Evolutionary conservation across 2,329 filamentous ascomycete genomes (phyloP).

Genomic region (Zasmidium angulare): DNA sequence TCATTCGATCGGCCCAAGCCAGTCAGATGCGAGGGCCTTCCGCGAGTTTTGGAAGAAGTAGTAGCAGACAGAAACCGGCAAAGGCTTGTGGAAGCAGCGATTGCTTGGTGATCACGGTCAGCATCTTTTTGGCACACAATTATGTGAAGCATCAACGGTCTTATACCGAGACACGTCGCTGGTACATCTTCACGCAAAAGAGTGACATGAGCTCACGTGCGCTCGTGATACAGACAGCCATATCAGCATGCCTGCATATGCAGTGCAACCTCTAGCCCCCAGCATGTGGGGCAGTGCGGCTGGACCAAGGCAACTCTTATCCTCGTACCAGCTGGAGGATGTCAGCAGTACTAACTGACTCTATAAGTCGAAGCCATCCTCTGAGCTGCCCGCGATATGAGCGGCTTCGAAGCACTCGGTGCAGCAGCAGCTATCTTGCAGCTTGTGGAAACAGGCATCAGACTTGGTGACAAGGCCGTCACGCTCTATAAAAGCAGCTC

Average conservation of each 20-base stretch:
- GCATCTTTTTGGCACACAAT: not conserved
- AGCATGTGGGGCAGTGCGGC: not conserved
- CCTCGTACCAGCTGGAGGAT: not conserved
- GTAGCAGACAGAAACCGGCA: conserved; percentile 4
- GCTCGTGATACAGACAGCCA: not conserved
- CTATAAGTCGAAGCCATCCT: not conserved
- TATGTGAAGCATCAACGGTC: not conserved
- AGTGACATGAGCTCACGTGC: not conserved
- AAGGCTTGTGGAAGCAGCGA: not conserved
- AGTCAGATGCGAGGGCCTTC: not conserved
- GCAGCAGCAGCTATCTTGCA: not conserved
- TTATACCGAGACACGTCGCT: too few species aligned
- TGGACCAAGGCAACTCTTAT: not conserved
- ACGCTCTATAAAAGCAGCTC: not conserved
- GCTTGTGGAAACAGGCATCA: not conserved
- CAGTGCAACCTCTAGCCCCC: not conserved
- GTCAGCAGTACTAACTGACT: not conserved
- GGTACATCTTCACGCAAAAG: not conserved
- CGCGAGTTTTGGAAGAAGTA: not conserved
- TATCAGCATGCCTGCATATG: not conserved
- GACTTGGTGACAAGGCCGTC: not conserved
- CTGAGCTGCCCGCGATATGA: not conserved
- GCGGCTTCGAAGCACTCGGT: not conserved
- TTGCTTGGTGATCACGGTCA: not conserved
- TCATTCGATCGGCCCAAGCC: conserved; percentile 5